Base-by-base conservation (phyloP, 768 basidiomycete genomes). In the Hypsizygus marmoreus region DNA sequence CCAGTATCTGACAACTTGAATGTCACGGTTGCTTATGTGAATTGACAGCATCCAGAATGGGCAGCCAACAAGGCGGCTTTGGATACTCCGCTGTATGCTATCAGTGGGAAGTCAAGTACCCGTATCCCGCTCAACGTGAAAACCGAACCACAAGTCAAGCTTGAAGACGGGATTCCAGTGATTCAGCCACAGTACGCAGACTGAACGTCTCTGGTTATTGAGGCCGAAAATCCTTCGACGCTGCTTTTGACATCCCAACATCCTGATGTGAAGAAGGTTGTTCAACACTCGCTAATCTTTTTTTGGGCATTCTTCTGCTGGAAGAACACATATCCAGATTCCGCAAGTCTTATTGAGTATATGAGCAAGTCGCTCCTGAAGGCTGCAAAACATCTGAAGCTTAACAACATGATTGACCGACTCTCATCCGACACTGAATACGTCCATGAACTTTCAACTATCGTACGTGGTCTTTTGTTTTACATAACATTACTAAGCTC, bases 341-440 rank as follows among this genome's bases (percentile, higher is more conserved):
- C 26, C 12, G 16, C 14, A 20, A 19, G 23, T 17, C n/a, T 44
- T 6, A 11, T 33, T 40, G 11, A 40, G 26, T 40, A 13, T 16
- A 24, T 40, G 20, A 11, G 23, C 10, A 40, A 40, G 13, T 22
- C 43, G 3, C 34, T 45, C 4, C 34, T 45, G 17, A 45, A 45
- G 24, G 43, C 33, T 20, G 23, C 43, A 10, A 45, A 28, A 19
- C 32, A 45, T 26, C 33, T 35, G n/a, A 36, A 35, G 2, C 8
- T 13, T 17, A 23, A 45, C 7, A 34, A 35, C 9, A 35, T 45
- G 43, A 14, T 35, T 10, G 6, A n/a, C 16, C 19, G 16, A 6
- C 20, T 45, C 6, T 45, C 43, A n/a, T 22, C n/a, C 20, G 43
- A 45, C 24, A 23, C 24, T 9, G 34, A n/a, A 31, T 45, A 45